A percentile compares a stretch with the other conserved stretches of the same genome.
phyloP scores from a whole-genome alignment of 225 moss, liverwort and hornwort genomes.

The Polytrichum commune region DNA sequence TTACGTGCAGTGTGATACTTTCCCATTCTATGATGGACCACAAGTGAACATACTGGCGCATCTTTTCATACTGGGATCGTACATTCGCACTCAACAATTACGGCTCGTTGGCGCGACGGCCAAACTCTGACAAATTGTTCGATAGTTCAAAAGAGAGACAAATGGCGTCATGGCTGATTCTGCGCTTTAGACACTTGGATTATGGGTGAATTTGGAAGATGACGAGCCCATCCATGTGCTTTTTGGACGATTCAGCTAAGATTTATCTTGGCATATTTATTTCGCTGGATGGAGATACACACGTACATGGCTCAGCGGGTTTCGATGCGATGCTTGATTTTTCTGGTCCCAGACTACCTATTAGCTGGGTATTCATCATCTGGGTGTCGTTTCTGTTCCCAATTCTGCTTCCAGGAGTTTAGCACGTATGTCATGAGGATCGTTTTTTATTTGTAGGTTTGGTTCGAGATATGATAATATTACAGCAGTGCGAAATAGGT shows the following conservation, averaged over 20 bases:
- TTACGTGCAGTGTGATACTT: constrained; percentile 71
- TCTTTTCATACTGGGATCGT: constrained; percentile 40
- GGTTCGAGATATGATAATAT: constrained; percentile 33
- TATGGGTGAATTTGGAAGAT: constrained; percentile 60
- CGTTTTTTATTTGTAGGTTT: constrained; percentile 34
- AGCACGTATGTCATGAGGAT: constrained; percentile 29
- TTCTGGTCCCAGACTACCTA: constrained; percentile 32
- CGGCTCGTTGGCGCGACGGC: constrained; percentile 66
- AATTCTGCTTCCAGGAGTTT: constrained; percentile 36
- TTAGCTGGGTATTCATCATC: constrained; percentile 33
- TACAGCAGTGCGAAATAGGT: constrained; percentile 40
- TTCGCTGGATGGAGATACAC: constrained; percentile 46
- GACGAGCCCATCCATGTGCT: constrained; percentile 46
- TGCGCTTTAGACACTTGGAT: constrained; percentile 43
- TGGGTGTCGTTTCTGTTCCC: constrained; percentile 33
- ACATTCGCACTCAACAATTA: constrained; percentile 51
- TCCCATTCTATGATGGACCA: constrained; percentile 55
- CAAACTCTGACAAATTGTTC: constrained; percentile 55
- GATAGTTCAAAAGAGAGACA: constrained; percentile 52
- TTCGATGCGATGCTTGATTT: constrained; percentile 33
- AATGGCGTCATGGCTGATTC: constrained; percentile 61
- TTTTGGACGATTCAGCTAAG: constrained; percentile 50
- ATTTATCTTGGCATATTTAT: constrained; percentile 61
- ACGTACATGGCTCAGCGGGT: constrained; percentile 27
- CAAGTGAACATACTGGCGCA: constrained; percentile 57